These are phyloP conservation scores for Hondaea fermentalgiana DNA, from an alignment of 108 stramenopile species.

Conservation along the genomic window DNA sequence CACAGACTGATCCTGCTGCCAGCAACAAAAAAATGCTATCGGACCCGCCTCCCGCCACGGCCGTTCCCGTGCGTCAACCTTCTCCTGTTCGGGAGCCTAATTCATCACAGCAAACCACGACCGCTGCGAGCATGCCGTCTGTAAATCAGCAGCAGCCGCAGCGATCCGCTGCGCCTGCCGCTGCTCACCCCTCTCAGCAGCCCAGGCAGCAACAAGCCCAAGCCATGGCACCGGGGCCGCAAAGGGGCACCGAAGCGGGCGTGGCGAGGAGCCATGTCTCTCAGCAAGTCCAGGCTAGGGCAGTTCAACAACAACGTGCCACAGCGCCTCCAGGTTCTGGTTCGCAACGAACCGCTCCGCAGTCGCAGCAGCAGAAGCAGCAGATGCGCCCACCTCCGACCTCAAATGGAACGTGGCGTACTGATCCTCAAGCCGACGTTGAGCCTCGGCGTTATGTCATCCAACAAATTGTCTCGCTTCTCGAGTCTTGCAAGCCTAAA, in stretches of 20 bases:
- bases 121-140: background rate
- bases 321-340: no score
- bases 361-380: background rate
- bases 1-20: background rate
- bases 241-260: no score
- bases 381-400: background rate
- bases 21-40: background rate
- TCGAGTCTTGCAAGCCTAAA: slow-evolving; percentile 61
- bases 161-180: background rate
- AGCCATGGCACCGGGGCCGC: no score
- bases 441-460: background rate
- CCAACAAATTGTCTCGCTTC: background rate
- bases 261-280: no score
- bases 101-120: background rate
- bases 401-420: background rate
- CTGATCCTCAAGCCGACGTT: background rate
- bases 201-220: no score
- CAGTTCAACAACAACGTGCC: no score
- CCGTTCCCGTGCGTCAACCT: background rate
- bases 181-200: no score
- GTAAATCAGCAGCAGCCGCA: background rate
- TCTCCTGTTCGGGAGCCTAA: background rate
- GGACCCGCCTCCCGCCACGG: background rate
- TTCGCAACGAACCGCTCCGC: background rate
- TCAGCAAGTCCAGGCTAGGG: no score